A percentile compares a stretch with the other conserved stretches of the same genome.
These are phyloP conservation scores for Pleurotus giganteus DNA, from an alignment of 768 basidiomycete species.

Conservation along the genomic window DNA sequence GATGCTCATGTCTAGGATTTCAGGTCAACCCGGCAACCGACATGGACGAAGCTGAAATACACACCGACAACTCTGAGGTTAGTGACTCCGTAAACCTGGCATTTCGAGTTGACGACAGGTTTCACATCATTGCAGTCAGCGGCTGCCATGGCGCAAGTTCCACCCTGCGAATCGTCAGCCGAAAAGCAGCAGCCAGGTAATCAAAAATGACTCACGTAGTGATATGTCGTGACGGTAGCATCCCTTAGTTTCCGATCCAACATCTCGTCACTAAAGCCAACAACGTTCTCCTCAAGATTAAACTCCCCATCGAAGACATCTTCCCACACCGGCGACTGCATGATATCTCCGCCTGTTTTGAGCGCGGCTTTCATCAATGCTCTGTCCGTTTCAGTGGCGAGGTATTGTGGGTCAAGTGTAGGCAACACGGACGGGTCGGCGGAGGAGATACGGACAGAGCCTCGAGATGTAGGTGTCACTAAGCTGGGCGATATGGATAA, in stretches of 20 bases:
- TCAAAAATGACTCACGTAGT: not conserved
- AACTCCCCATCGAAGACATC: not conserved
- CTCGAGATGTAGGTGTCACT: not conserved
- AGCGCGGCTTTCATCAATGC: conserved; percentile 4
- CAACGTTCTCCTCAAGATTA: not conserved
- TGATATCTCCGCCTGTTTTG: not conserved
- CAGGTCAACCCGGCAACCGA: not conserved
- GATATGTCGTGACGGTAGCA: not conserved
- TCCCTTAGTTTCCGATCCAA: not conserved
- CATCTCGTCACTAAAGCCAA: not conserved
- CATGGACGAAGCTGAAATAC: not conserved
- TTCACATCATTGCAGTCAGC: not conserved
- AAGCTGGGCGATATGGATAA: not conserved
- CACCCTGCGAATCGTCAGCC: not conserved
- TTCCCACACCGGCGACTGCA: not conserved
- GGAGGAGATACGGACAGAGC: not conserved
- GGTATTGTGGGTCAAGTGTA: not conserved
- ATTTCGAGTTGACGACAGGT: not conserved
- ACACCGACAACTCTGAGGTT: not conserved
- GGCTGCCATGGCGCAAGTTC: not conserved
- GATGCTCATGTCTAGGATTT: not conserved
- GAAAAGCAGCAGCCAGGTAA: not conserved
- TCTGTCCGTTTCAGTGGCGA: not conserved
- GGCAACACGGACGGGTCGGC: not conserved
- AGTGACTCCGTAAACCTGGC: not conserved